These are phyloP conservation scores for Rhypophila decipiens DNA, from an alignment of 495 filamentous ascomycete species.

Conservation along the genomic window DNA sequence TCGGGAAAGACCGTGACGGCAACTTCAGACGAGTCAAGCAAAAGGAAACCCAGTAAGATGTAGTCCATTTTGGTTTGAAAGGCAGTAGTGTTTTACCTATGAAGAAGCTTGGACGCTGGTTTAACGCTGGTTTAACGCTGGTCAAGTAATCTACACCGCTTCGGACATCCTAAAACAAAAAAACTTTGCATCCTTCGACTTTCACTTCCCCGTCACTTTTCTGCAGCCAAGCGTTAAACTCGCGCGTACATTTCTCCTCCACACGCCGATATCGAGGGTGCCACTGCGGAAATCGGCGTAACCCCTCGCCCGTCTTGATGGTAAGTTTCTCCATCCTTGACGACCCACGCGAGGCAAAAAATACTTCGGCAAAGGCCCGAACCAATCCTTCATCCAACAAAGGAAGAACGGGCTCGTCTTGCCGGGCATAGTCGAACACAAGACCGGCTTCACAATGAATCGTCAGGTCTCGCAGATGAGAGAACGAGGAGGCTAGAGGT, in stretches of 20 bases:
- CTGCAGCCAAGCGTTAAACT: not conserved
- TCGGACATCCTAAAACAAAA: no score
- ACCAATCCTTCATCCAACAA: not conserved
- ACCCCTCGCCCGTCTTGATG: slow-evolving; percentile 1
- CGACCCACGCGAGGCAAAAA: not conserved
- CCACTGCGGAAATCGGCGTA: slow-evolving; percentile 7
- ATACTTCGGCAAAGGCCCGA: not conserved
- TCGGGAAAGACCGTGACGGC: no score
- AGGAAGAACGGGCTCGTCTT: not conserved
- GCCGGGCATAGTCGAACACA: not conserved
- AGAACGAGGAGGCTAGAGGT: not conserved
- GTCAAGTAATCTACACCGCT: no score
- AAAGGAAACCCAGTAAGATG: no score
- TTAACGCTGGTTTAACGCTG: no score
- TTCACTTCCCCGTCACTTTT: not conserved
- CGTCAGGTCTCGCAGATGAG: not conserved
- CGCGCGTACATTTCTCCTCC: not conserved
- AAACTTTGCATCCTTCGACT: no score
- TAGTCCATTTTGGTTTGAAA: no score
- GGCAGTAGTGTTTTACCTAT: no score
- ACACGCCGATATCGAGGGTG: not conserved
- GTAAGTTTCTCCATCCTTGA: slow-evolving; percentile 1
- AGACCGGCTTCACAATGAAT: slow-evolving; percentile 2
- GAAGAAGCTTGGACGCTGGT: no score
- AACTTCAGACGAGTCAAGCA: no score